Base-by-base conservation (phyloP, 2,329 filamentous ascomycete genomes). In the Plenodomus lindquistii region DNA sequence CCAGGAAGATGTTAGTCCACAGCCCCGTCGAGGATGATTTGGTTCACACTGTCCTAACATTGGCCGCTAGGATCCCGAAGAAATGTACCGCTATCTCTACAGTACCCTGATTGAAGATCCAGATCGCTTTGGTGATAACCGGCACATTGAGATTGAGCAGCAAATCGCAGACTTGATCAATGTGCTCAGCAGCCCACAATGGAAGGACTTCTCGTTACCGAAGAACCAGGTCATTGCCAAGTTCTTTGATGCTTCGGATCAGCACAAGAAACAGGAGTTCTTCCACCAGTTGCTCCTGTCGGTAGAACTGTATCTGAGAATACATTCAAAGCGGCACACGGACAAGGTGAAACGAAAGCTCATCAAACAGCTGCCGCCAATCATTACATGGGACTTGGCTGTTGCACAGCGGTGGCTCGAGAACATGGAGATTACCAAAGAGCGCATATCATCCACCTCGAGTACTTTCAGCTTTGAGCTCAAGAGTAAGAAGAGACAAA, bases 261-360 rank as follows among this genome's bases (percentile, higher is more conserved):
- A 79, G 38, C 72, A 76, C 16, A 78, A 80, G 50, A 87, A 86
- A 59, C 79, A 81, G 50, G 80, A 79, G 20, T 91, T 91, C 73
- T 90, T 89, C 67, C 86, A 89, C 66, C 88, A 91, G 70, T 73
- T 91, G n/a, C 77, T 91, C 2, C 79, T 91, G 36, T 87, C 85
- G 54, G 77, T 88, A 40, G 88, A 91, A 69, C 77, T 91, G 4
- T 84, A 89, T 62, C 70, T 88, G 48, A 82, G 88, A 34, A 88
- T 91, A 59, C 82, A 86, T 60, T 85, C 82, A 1, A 75, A 74
- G 20, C 74, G 80, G 41, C 85, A 88, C 66, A 74, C 76, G n/a
- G 82, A 83, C 20, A 80, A 79, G 72, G 80, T 83, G 31, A 88
- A 85, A 70, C 81, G 85, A 59, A 84, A 84, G 60, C 75, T 90